Percentiles rank a stretch among this genome's conserved stretches.
Conservation (phyloP, 1,284 basidiomycete genomes). For the Phylloboletellus chloephorus region DNA sequence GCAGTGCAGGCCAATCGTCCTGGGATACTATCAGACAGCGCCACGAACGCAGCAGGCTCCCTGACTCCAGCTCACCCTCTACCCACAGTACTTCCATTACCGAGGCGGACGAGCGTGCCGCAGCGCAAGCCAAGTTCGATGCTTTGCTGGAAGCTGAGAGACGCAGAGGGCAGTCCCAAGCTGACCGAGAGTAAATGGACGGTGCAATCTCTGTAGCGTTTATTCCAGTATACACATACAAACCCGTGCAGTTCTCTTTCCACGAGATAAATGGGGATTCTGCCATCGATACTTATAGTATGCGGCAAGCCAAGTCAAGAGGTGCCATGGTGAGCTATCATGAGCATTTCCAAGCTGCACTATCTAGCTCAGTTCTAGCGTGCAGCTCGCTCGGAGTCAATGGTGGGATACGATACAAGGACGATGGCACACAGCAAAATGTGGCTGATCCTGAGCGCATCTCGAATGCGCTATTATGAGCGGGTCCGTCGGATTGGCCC, state of each 20-base stretch:
- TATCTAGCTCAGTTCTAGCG: slow-evolving; percentile 6
- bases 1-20: slow-evolving; percentile 42
- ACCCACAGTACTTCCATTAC: slow-evolving; percentile 10
- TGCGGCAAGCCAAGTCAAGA: slow-evolving; percentile 6
- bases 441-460: slow-evolving; percentile 10
- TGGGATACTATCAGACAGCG: slow-evolving; percentile 64
- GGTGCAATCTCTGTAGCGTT: no score
- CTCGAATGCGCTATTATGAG: slow-evolving; percentile 9
- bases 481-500: slow-evolving; percentile 11
- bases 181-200: slow-evolving; percentile 8
- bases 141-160: slow-evolving; percentile 55
- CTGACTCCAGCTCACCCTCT: slow-evolving; percentile 19
- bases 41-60: slow-evolving; percentile 41
- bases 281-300: slow-evolving; percentile 9
- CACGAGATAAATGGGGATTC: slow-evolving; percentile 1
- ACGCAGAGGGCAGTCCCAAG: slow-evolving; percentile 26
- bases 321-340: slow-evolving; percentile 6
- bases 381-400: slow-evolving; percentile 11
- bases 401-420: slow-evolving; percentile 8
- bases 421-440: slow-evolving; percentile 5
- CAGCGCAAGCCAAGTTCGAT: slow-evolving; percentile 54
- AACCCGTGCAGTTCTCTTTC: not conserved
- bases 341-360: slow-evolving; percentile 12
- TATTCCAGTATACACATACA: not conserved
- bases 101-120: slow-evolving; percentile 33